Percentiles rank a stretch among this genome's conserved stretches.
These are phyloP conservation scores for Penicillium sp. DNA, from an alignment of 2,329 filamentous ascomycete genomes.

Conservation along the genomic window DNA sequence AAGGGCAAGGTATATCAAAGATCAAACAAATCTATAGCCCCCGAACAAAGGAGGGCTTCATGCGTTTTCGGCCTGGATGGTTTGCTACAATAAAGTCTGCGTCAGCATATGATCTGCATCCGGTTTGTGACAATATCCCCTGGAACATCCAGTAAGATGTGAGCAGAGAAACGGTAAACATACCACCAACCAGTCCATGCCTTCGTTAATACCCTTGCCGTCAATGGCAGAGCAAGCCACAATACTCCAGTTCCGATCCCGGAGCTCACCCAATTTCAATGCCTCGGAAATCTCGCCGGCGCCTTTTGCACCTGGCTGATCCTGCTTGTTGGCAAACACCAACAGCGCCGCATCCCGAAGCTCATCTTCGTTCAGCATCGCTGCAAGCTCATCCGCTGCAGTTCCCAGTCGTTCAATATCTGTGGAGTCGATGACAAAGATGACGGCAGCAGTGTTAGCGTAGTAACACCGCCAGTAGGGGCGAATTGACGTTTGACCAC, in stretches of 20 bases:
- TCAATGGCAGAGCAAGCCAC: conserved; percentile 97
- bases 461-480: conserved; percentile 99
- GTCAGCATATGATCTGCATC: conserved; percentile 19
- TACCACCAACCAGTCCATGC: conserved; percentile 99
- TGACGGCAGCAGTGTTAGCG: conserved; percentile 95
- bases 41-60: conserved; percentile 39
- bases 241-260: conserved; percentile 98
- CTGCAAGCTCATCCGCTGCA: conserved; percentile 85
- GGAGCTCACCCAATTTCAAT: conserved; percentile 82
- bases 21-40: conserved; percentile 36
- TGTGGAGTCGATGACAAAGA: conserved; percentile 97
- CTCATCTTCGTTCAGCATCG: conserved; percentile 97
- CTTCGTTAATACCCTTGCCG: conserved; percentile 89
- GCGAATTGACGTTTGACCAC: conserved; percentile 96
- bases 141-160: not conserved
- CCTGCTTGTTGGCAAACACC: conserved; percentile 99
- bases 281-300: conserved; percentile 97
- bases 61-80: conserved; percentile 49
- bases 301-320: conserved; percentile 94
- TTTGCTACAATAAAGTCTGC: conserved; percentile 40
- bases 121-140: not conserved
- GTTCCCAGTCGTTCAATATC: conserved; percentile 95
- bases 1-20: conserved; percentile 36
- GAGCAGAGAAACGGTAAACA: conserved; percentile 37
- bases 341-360: conserved; percentile 87